These are phyloP conservation scores for Botrytis byssoidea DNA, from an alignment of 2,329 filamentous ascomycete genomes.

Conservation along the genomic window DNA sequence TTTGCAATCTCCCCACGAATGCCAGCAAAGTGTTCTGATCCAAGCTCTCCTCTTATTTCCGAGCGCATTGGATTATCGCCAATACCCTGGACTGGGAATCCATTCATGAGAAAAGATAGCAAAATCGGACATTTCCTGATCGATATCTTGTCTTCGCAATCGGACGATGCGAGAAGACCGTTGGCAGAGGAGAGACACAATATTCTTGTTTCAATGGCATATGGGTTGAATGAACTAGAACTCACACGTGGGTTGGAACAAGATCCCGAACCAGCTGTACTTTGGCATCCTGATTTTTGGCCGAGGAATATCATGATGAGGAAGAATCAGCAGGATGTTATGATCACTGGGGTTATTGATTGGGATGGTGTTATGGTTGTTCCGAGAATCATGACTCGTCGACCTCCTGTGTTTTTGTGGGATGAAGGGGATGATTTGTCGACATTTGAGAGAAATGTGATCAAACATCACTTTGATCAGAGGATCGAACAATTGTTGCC, in stretches of 20 bases:
- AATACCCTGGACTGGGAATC: neutral
- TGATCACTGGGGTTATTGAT: neutral
- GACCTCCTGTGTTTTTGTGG: neutral
- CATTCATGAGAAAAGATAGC: neutral
- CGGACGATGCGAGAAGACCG: neutral
- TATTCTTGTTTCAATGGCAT: neutral
- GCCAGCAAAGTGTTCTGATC: neutral
- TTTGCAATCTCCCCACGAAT: neutral
- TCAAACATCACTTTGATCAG: neutral
- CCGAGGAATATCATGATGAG: neutral
- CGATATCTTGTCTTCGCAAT: neutral
- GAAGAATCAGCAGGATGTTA: neutral
- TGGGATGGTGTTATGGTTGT: neutral
- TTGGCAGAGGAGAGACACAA: neutral
- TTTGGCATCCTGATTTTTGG: neutral
- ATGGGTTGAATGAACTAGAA: neutral
- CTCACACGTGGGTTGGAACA: neutral
- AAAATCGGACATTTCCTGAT: neutral
- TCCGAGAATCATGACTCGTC: neutral
- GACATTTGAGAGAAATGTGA: neutral
- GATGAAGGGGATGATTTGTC: neutral
- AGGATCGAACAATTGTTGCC: neutral
- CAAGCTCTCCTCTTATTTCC: neutral
- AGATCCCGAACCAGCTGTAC: neutral
- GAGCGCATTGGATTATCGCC: neutral